phyloP scores from a whole-genome alignment of 129 eudicot species.

The Chrysanthemum makinoi region DNA sequence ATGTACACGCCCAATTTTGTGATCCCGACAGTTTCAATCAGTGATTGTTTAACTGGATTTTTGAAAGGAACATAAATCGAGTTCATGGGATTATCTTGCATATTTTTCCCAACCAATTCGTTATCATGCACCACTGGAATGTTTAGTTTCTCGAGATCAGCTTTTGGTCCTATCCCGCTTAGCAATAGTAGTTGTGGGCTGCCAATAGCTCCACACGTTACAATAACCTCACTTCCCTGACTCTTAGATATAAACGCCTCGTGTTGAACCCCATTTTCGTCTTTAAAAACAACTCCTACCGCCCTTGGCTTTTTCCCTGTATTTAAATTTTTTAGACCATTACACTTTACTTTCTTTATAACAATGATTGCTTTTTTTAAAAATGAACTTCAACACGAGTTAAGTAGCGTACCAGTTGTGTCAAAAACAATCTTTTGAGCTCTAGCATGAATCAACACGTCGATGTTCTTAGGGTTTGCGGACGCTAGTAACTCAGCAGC shows the following conservation, averaged over 20 bases:
- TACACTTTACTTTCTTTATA: background rate
- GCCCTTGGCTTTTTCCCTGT: conserved; percentile 77
- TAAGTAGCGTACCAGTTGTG: conserved; percentile 39
- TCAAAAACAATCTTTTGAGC: conserved; percentile 72
- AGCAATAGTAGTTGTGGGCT: conserved; percentile 88
- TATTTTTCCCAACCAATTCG: conserved; percentile 71
- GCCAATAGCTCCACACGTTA: conserved; percentile 88
- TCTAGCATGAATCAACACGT: conserved; percentile 66
- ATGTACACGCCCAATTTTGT: conserved; percentile 72
- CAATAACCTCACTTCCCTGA: conserved; percentile 61
- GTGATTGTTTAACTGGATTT: conserved; percentile 55
- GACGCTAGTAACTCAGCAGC: conserved; percentile 78
- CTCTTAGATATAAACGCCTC: conserved; percentile 56
- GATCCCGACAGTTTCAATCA: conserved; percentile 77
- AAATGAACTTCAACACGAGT: background rate
- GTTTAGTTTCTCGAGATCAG: conserved; percentile 65
- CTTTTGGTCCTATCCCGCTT: conserved; percentile 87
- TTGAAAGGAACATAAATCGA: conserved; percentile 69
- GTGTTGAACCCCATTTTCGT: conserved; percentile 68
- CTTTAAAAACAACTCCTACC: conserved; percentile 75
- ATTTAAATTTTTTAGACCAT: background rate
- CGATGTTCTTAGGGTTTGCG: conserved; percentile 57
- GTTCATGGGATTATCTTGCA: conserved; percentile 91
- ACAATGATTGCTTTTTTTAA: background rate
- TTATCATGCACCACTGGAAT: conserved; percentile 61